phyloP scores from a whole-genome alignment of 495 filamentous ascomycete genomes.

The Lasiosphaeris hirsuta region DNA sequence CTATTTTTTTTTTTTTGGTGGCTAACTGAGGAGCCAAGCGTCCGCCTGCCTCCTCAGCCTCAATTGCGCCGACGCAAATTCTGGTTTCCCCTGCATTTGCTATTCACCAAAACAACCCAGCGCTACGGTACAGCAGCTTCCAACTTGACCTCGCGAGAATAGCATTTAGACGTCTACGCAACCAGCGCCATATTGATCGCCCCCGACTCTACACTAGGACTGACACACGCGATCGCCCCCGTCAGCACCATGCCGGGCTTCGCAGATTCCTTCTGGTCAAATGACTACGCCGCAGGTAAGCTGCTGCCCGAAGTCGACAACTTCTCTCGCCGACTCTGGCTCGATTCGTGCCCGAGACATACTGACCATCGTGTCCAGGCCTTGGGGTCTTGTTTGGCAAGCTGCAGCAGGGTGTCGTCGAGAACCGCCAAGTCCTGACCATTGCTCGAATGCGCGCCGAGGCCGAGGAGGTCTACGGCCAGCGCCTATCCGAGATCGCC shows the following conservation, averaged over 20 bases:
- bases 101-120: conserved; percentile 1
- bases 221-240: conserved; percentile 8
- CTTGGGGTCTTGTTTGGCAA: conserved; percentile 95
- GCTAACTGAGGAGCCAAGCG: conserved; percentile 13
- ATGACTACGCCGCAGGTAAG: conserved; percentile 84
- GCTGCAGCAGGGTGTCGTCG: conserved; percentile 90
- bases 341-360: conserved; percentile 9
- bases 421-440: conserved; percentile 89
- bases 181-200: not conserved
- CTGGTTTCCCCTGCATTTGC: conserved; percentile 22
- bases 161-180: not conserved
- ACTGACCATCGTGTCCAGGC: conserved; percentile 45
- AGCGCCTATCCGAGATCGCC: conserved; percentile 75
- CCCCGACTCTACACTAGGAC: not conserved
- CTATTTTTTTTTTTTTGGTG: conserved; percentile 2
- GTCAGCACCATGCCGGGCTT: conserved; percentile 69
- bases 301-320: conserved; percentile 8
- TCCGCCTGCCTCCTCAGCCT: conserved; percentile 26
- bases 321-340: not conserved
- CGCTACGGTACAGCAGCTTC: not conserved
- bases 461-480: conserved; percentile 86
- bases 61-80: conserved; percentile 22
- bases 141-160: not conserved
- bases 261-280: conserved; percentile 92
- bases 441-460: conserved; percentile 94